Percentiles rank a stretch among this genome's conserved stretches.
These are phyloP conservation scores for Lithohypha guttulata DNA, from an alignment of 2,329 filamentous ascomycete species.

Conservation along the genomic window DNA sequence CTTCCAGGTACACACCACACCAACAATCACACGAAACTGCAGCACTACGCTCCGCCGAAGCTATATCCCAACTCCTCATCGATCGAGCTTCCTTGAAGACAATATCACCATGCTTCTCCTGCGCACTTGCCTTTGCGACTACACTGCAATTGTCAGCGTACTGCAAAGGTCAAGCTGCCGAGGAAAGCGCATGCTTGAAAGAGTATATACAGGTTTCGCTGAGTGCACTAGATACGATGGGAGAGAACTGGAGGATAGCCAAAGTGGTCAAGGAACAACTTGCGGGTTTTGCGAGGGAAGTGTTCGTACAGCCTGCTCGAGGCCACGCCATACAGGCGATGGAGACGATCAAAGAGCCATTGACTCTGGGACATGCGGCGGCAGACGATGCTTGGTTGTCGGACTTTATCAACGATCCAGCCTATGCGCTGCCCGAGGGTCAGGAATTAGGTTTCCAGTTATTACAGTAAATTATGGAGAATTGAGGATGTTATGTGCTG, in stretches of 20 bases:
- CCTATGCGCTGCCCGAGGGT: no score
- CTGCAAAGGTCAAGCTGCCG: conserved; percentile 36
- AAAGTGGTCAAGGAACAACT: conserved; percentile 24
- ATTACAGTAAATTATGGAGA: no score
- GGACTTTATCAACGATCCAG: no score
- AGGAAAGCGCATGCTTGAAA: conserved; percentile 22
- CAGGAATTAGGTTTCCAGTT: no score
- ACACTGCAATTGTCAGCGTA: conserved; percentile 76
- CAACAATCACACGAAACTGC: conserved; percentile 56
- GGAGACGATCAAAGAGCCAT: no score
- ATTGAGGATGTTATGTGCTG: no score
- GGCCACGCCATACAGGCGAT: no score
- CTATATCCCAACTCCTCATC: conserved; percentile 65
- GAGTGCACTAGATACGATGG: conserved; percentile 23
- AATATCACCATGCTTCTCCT: conserved; percentile 61
- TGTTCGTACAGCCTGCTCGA: no score
- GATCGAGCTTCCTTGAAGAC: conserved; percentile 22
- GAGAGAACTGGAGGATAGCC: conserved; percentile 26
- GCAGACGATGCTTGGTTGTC: no score
- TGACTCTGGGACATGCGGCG: no score
- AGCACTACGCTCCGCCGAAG: conserved; percentile 66
- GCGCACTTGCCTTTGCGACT: conserved; percentile 65
- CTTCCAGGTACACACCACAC: conserved; percentile 22
- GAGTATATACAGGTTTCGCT: conserved; percentile 25
- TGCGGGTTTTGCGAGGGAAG: conserved; percentile 20